Conservation (phyloP, 768 basidiomycete genomes). For the Lactarius deliciosus region DNA sequence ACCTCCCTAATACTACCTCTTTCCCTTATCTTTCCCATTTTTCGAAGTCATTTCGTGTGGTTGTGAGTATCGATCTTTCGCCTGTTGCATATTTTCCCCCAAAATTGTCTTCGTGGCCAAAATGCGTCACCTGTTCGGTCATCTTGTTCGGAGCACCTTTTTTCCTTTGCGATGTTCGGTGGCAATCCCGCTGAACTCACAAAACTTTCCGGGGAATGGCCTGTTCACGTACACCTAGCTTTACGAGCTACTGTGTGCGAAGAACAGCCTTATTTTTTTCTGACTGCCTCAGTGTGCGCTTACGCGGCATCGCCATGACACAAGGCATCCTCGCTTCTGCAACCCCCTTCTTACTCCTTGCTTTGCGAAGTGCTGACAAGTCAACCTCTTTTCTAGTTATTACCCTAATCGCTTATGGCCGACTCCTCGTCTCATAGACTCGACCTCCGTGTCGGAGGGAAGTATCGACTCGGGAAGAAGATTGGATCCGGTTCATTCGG, state of each 20-base stretch:
- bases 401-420: conserved; percentile 51
- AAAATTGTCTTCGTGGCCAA: conserved; percentile 7
- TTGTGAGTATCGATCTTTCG: conserved; percentile 16
- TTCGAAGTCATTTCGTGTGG: conserved; percentile 12
- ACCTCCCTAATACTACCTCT: conserved; percentile 20
- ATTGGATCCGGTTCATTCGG: conserved; percentile 98
- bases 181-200: not conserved
- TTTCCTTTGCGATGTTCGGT: not conserved
- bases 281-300: conserved; percentile 10
- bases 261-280: not conserved
- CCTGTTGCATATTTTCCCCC: not conserved
- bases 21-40: conserved; percentile 15
- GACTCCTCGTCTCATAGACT: conserved; percentile 70
- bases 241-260: not conserved
- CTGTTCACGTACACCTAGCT: not conserved
- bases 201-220: not conserved
- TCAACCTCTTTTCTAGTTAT: conserved; percentile 17
- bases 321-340: conserved; percentile 8
- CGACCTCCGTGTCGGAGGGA: conserved; percentile 87
- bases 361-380: conserved; percentile 14
- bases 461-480: conserved; percentile 99
- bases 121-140: not conserved
- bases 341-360: not conserved
- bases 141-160: conserved; percentile 18
- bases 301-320: conserved; percentile 17